Evolutionary conservation across 2,329 filamentous ascomycete species (phyloP), one percentile per base, ranked within the genome.

Genomic region (Chaetoscypha palmicola): DNA sequence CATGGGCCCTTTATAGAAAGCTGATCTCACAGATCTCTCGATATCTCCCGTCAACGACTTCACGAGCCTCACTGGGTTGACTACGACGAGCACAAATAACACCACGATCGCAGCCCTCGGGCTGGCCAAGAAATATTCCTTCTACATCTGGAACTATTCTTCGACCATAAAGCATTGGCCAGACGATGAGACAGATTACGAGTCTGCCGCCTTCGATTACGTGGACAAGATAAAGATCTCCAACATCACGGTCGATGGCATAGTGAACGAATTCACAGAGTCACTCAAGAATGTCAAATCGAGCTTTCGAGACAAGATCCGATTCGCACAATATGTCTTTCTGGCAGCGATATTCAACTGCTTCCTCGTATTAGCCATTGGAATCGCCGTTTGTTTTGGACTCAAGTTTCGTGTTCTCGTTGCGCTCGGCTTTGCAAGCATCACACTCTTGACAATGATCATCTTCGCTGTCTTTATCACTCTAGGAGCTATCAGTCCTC

Each of bases 271-370:
- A 30, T 17, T 38, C 3, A 22, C 31, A 7, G 10, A 35, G 16
- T 8, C n/a, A n/a, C 36, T 38, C 7, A 38, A 38, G 14, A 24
- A 38, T 11, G 16, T 17, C 7, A 26, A 38, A 19, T 26, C 21
- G 2, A 24, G 23, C 4, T 30, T 30, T 11, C 21, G 36, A 12
- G 16, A 38, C 16, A 38, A 38, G 23, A 21, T 38, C 22, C 26
- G 23, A 26, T 38, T 26, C 8, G 36, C n/a, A 17, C 22, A 38
- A 30, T 17, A 17, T 14, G 24, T 38, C 4, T 38, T 38, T 16
- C 16, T 42, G 22, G 30, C 40, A 8, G 40, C 40, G 19, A 28
- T 42, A 5, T 42, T 42, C 32, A 42, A 42, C 22, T 30, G 21
- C 10, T 21, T 34, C 5, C 31, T 42, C 3, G 40, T 42, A 14